These are phyloP conservation scores for Pichia sp. DNA, from an alignment of 1,139 yeast genomes.

Conservation along the genomic window DNA sequence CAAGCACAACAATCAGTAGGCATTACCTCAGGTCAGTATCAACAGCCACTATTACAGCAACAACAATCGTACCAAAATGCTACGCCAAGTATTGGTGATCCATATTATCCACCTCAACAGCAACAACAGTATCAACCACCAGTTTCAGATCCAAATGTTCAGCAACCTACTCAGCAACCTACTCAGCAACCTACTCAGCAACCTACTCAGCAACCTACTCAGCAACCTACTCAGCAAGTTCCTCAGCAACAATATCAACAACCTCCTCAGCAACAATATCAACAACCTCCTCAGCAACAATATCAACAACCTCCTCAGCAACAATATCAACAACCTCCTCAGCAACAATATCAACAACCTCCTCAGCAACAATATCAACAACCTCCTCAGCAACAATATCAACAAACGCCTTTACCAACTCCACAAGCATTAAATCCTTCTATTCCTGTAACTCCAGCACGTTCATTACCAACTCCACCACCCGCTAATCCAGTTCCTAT, in stretches of 20 bases:
- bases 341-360: neutral
- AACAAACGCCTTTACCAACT: neutral
- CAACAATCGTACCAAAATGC: conserved; percentile 1
- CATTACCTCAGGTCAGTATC: neutral
- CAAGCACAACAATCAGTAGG: neutral
- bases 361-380: neutral
- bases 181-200: neutral
- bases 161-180: neutral
- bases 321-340: neutral
- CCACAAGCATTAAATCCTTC: neutral
- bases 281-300: neutral
- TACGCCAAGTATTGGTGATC: conserved; percentile 1
- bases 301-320: neutral
- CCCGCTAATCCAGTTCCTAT: neutral
- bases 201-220: neutral
- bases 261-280: neutral
- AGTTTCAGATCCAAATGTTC: neutral
- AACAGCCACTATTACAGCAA: conserved; percentile 2
- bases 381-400: neutral
- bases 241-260: neutral
- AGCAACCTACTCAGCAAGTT: neutral
- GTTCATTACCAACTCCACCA: neutral
- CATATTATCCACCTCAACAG: conserved; percentile 4
- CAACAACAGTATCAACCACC: neutral
- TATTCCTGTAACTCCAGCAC: neutral